Evolutionary conservation across 495 filamentous ascomycete species (phyloP), one percentile per base, ranked within the genome.

Genomic region (Terfezia claveryi): DNA sequence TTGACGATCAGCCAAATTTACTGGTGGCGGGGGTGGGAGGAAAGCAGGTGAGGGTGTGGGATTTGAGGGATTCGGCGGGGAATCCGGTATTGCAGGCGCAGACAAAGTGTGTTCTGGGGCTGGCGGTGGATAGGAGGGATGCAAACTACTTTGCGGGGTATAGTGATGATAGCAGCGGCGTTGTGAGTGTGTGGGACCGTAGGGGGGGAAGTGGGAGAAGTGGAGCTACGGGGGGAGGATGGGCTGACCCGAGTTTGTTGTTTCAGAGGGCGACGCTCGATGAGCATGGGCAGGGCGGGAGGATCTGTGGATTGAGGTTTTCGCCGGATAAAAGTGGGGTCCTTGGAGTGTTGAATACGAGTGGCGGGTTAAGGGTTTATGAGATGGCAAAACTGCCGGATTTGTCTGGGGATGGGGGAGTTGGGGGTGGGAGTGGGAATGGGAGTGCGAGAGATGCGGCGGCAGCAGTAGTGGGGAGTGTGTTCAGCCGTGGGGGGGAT

Each of bases 71-170:
- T 87, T 69, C 68, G 8, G 67, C 70, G 23, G 70, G 75, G 54
- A 82, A 72, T 64, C 76, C 68, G 49, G 74, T 71, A 51, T 67
- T 78, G 23, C 76, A 71, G 67, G 87, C 83, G 60, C 76, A 78
- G 12, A 94, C 87, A 14, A 78, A 81, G 52, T 91, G 85, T 65
- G 87, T 87, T 46, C 85, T 94, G 62, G 93, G 94, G 58, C 67
- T 96, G 51, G 80, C 87, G 32, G 87, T 96, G 57, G 85, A 98
- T 67, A 83, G 82, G 59, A 73, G 82, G 10, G 85, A 96, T 66
- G 80, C 85, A 62, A 94, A 95, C 62, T 94, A 94, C 62, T 94
- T 96, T 67, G 85, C 87, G 0, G 93, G 87, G 7, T 85, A 65
- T 36, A 56, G 57, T 10, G 63, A 79, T 63, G 73, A 92, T 67